Base-by-base conservation (phyloP, 257 asterid species). In the Jacaranda mimosifolia region DNA sequence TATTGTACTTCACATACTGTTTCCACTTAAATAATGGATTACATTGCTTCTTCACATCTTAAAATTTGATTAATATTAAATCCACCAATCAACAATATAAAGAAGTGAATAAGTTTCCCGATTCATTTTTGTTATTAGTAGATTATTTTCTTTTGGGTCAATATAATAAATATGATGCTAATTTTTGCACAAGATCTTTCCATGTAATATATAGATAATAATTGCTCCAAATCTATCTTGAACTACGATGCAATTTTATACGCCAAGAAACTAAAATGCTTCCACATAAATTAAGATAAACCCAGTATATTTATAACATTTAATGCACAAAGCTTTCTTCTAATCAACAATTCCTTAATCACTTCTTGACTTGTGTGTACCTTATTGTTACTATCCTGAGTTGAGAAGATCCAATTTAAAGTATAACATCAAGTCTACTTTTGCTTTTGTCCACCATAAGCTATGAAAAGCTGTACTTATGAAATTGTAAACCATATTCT, bases 11-110 rank as follows among this genome's bases (percentile, higher is more conserved):
- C 62, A 72, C 17, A 72, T 14, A 21, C 3, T 43, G 42, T 18
- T 45, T 43, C 70, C 60, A 48, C 32, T 48, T 56, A 48, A 49
- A 69, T 64, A 51, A 57, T 15, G 18, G 53, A 74, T n/a, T 21
- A 57, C 32, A 67, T 32, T 55, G 70, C 51, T 11, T 32, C 63
- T 63, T 49, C 46, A 48, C 53, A 65, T 42, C 38, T n/a, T 63
- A 39, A 43, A 17, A n/a, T 53, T 17, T 17, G 21, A 53, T 17
- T 6, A n/a, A 5, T 26, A 49, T 11, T 49, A 11, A 49, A 49
- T 14, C 17, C 7, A 53, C 26, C 53, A 53, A 26, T n/a, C 59
- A 5, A 53, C 3, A 53, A 10, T 53, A 53, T 2, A n/a, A 3
- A 43, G 17, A 10, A 3, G 4, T 21, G 3, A 43, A 46, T 43